A percentile compares a stretch with the other conserved stretches of the same genome.
These are phyloP conservation scores for Strobilomyces echinocephalus DNA, from an alignment of 768 basidiomycete species.

Conservation along the genomic window DNA sequence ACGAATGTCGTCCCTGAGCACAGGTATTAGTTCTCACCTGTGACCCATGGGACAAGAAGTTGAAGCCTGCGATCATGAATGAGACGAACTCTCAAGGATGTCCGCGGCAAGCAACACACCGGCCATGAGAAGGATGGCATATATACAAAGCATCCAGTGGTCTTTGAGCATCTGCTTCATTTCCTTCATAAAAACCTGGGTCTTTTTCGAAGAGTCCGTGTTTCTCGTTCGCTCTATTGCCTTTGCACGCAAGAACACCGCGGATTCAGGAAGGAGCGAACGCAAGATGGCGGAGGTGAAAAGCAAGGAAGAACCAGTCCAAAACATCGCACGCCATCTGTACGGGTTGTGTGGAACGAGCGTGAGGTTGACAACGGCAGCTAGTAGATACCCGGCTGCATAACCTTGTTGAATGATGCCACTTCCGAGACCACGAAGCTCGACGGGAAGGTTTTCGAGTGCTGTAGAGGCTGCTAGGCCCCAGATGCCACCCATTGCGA, in stretches of 20 bases:
- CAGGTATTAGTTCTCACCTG: constrained; percentile 34
- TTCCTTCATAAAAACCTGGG: constrained; percentile 67
- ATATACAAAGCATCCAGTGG: constrained; percentile 82
- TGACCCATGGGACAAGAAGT: constrained; percentile 73
- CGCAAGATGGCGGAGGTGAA: constrained; percentile 66
- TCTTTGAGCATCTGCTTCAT: constrained; percentile 69
- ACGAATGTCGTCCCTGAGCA: not conserved
- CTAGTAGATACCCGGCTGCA: constrained; percentile 79
- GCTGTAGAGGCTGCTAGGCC: constrained; percentile 78
- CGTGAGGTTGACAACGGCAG: constrained; percentile 76
- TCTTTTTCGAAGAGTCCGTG: constrained; percentile 44
- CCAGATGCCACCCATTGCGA: constrained; percentile 91
- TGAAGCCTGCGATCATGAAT: constrained; percentile 46
- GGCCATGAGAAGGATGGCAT: constrained; percentile 80
- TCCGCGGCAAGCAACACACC: constrained; percentile 23
- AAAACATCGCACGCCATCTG: constrained; percentile 79
- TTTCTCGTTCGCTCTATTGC: constrained; percentile 43
- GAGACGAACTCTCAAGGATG: not conserved
- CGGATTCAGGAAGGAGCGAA: constrained; percentile 70
- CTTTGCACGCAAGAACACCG: constrained; percentile 65
- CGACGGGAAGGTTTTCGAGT: constrained; percentile 88
- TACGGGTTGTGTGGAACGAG: constrained; percentile 37
- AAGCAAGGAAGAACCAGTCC: constrained; percentile 68
- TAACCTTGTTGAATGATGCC: constrained; percentile 94
- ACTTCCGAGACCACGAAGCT: constrained; percentile 78